phyloP scores from a whole-genome alignment of 2,329 filamentous ascomycete species.

The Daldinia sp. region DNA sequence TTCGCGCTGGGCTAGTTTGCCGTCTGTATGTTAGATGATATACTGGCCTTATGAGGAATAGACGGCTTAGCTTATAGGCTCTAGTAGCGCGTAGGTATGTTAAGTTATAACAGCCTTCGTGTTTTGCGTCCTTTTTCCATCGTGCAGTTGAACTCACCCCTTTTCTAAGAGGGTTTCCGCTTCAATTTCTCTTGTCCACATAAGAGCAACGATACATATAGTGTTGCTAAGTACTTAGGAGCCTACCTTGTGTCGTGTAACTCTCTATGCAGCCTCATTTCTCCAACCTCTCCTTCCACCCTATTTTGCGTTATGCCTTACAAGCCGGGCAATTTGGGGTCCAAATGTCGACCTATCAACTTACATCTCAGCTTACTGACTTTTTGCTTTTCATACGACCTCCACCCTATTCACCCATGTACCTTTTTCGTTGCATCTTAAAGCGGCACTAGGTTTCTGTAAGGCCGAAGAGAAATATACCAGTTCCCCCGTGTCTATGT shows the following conservation, averaged over 20 bases:
- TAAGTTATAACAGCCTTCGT: background rate
- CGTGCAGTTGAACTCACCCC: background rate
- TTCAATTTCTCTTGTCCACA: no score
- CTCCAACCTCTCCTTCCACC: conserved; percentile 22
- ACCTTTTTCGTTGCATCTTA: conserved; percentile 34
- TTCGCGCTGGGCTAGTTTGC: background rate
- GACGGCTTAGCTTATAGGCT: background rate
- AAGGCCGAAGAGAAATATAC: conserved; percentile 41
- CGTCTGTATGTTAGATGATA: background rate
- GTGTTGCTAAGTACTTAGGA: no score
- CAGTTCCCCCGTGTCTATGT: conserved; percentile 14
- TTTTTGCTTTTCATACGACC: conserved; percentile 2
- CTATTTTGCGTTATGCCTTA: conserved; percentile 35
- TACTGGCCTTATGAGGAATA: background rate
- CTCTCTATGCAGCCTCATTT: background rate
- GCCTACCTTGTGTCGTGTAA: conserved; percentile 29
- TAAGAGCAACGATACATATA: no score
- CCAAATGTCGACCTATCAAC: conserved; percentile 34
- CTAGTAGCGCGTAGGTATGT: background rate
- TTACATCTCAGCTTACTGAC: background rate
- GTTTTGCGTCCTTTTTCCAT: background rate
- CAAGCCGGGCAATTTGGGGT: conserved; percentile 43
- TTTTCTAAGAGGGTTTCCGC: background rate
- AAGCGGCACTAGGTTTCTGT: conserved; percentile 15
- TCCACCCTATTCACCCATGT: conserved; percentile 45